Evolutionary conservation across 495 filamentous ascomycete genomes (phyloP).

Genomic region (Talaromyces adpressus): DNA sequence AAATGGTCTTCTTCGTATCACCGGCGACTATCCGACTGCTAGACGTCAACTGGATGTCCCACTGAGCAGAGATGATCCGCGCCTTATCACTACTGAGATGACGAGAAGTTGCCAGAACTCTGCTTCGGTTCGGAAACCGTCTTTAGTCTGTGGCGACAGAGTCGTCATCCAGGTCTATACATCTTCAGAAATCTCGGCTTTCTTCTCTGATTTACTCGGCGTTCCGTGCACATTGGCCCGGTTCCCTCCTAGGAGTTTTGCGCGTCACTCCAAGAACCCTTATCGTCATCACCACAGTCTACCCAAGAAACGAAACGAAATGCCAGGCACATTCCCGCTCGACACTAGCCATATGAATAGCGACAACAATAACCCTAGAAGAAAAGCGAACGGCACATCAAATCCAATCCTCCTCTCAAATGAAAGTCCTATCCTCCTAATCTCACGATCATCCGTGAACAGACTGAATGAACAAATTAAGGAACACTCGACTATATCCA

Average conservation of each 20-base stretch:
- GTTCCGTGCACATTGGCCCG: slow-evolving; percentile 75
- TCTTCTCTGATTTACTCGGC: slow-evolving; percentile 66
- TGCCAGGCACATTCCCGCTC: slow-evolving; percentile 54
- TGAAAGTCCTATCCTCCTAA: slow-evolving; percentile 83
- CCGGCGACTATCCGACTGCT: slow-evolving; percentile 20
- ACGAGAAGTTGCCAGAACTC: slow-evolving; percentile 15
- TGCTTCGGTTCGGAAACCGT: slow-evolving; percentile 29
- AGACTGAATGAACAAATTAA: slow-evolving; percentile 65
- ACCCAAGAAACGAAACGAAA: slow-evolving; percentile 26
- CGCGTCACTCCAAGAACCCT: slow-evolving; percentile 51
- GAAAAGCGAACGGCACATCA: slow-evolving; percentile 10
- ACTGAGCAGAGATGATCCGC: slow-evolving; percentile 53
- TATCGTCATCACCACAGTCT: neutral
- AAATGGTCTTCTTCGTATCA: slow-evolving; percentile 45
- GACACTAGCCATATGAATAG: slow-evolving; percentile 8
- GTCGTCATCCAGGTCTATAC: slow-evolving; percentile 63
- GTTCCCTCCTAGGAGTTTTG: slow-evolving; percentile 57
- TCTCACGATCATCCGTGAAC: slow-evolving; percentile 74
- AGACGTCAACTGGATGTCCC: slow-evolving; percentile 40
- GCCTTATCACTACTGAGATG: slow-evolving; percentile 36
- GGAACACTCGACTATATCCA: slow-evolving; percentile 36
- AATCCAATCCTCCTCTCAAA: slow-evolving; percentile 78
- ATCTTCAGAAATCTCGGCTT: slow-evolving; percentile 53
- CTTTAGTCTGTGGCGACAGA: slow-evolving; percentile 73
- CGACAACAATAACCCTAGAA: slow-evolving; percentile 37